phyloP scores from a whole-genome alignment of 1,284 basidiomycete species.

The Amylostereum areolatum region DNA sequence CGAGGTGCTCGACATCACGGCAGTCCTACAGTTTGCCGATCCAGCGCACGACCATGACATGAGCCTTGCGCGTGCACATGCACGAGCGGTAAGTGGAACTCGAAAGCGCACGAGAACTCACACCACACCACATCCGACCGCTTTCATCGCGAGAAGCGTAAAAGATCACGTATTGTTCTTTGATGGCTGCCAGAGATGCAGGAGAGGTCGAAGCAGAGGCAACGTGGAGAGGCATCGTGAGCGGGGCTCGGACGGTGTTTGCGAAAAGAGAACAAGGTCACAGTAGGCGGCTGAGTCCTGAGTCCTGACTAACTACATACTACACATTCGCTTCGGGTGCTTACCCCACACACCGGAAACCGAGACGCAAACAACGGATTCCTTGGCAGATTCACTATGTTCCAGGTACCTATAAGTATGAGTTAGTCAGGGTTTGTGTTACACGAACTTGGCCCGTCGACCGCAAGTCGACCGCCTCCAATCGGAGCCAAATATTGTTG shows the following conservation, averaged over 20 bases:
- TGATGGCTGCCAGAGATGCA: conserved; percentile 22
- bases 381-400: no score
- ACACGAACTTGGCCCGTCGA: no score
- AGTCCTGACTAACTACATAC: not conserved
- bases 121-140: conserved; percentile 60
- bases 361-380: no score
- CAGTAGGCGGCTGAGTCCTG: not conserved
- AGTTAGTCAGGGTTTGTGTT: no score
- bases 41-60: conserved; percentile 2
- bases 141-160: conserved; percentile 53
- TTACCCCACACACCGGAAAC: no score
- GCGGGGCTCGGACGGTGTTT: not conserved
- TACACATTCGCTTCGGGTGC: no score
- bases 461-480: no score
- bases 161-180: conserved; percentile 57
- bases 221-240: conserved; percentile 26
- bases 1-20: conserved; percentile 52
- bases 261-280: not conserved
- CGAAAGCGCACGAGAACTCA: conserved; percentile 24
- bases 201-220: conserved; percentile 30
- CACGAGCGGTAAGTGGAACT: conserved; percentile 1
- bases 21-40: conserved; percentile 54
- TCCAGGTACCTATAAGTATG: no score
- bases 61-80: not conserved
- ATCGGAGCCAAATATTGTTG: no score